phyloP scores from a whole-genome alignment of 345 rosid species.

The Brassica cretica region DNA sequence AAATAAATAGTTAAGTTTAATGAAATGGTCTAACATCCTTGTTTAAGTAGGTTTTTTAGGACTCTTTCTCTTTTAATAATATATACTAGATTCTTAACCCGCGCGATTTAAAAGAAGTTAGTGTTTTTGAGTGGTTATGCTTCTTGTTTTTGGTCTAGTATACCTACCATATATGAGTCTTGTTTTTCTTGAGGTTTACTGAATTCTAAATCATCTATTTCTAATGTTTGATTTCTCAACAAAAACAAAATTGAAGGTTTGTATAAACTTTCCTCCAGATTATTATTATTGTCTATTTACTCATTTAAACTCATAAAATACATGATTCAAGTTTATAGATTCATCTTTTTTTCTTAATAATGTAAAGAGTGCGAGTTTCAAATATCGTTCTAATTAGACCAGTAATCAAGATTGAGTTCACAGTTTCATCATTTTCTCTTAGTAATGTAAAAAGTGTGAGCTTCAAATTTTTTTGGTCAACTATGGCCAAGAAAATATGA shows the following conservation, averaged over 20 bases:
- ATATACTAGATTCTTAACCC: no score
- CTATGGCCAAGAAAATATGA: neutral
- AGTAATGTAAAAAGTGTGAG: neutral
- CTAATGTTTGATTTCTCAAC: neutral
- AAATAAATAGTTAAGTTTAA: no score
- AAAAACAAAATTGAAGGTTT: neutral
- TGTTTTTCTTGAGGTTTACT: neutral
- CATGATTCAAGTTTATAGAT: neutral
- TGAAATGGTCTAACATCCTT: no score
- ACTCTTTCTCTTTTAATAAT: no score
- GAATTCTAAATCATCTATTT: neutral
- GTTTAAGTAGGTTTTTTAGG: no score
- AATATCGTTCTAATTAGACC: neutral
- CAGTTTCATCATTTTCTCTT: neutral
- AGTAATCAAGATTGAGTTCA: neutral
- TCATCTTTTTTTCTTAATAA: neutral
- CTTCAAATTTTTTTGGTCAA: no score
- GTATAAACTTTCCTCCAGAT: neutral
- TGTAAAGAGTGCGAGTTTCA: neutral
- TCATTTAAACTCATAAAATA: neutral
- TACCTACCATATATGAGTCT: no score
- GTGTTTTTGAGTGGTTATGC: no score
- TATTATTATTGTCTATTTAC: neutral
- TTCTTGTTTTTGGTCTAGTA: no score
- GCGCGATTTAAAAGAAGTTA: no score